These are phyloP conservation scores for Ilex paraguariensis DNA, from an alignment of 305 asterid genomes.

Conservation along the genomic window DNA sequence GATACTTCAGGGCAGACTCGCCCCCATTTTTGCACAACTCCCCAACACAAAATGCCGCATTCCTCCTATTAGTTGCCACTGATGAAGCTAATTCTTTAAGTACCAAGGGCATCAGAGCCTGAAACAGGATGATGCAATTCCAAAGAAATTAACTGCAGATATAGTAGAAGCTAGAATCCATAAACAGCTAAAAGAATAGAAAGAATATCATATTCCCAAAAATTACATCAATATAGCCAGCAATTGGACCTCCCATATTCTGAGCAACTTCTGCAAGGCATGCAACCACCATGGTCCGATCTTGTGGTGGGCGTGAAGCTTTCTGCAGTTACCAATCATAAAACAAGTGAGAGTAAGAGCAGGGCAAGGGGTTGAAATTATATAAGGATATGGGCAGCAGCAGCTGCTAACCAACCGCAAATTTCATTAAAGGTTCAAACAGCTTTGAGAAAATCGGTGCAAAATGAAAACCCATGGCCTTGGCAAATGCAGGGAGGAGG, in stretches of 20 bases:
- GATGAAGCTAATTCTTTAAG: constrained; percentile 88
- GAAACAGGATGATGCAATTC: constrained; percentile 27
- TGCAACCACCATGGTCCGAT: constrained; percentile 99
- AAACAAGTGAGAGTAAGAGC: constrained; percentile 4
- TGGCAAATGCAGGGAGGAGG: constrained; percentile 95
- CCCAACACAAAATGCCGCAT: constrained; percentile 98
- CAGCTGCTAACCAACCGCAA: constrained; percentile 56
- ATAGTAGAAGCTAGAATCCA: background rate
- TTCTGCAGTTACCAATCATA: constrained; percentile 42
- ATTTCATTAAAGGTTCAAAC: constrained; percentile 88
- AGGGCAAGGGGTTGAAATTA: too few relatives aligned
- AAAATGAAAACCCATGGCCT: constrained; percentile 85
- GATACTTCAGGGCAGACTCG: constrained; percentile 73
- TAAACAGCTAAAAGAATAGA: constrained; percentile 1
- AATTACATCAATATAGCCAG: constrained; percentile 78
- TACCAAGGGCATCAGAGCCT: constrained; percentile 84
- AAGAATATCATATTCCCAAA: constrained; percentile 8
- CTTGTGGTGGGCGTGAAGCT: constrained; percentile 84
- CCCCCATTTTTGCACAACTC: constrained; percentile 98
- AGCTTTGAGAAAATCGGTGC: constrained; percentile 77
- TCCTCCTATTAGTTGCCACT: constrained; percentile 84
- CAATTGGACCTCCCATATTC: constrained; percentile 97
- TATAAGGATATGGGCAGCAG: background rate
- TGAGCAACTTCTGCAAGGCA: constrained; percentile 99
- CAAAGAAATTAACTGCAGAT: constrained; percentile 13